Base-by-base conservation (phyloP, 768 basidiomycete genomes). In the Ephemerocybe angulata region DNA sequence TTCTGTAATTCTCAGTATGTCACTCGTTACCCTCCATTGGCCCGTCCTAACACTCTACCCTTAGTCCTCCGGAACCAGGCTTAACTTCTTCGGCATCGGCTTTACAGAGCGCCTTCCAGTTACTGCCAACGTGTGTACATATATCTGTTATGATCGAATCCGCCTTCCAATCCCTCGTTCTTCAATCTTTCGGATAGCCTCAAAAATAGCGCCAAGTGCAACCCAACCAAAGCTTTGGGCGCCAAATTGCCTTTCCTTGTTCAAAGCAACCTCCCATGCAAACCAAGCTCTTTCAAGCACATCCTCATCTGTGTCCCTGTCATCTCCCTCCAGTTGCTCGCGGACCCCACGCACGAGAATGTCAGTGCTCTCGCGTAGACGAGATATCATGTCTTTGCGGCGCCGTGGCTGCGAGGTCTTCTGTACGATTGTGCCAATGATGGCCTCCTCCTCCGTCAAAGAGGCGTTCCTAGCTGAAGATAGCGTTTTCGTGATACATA, bases 1-100 rank as follows among this genome's bases (percentile, higher is more conserved):
- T 71, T 98, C 96, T 24, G 97, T 99, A 13, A 97, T 99, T 61
- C 80, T 98, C 51, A 90, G 96, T 98, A 63, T 79, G 89, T 80
- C 12, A 3, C 57, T 62, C 31, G 2, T 19, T 41, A 41, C n/a
- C 5, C 5, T 6, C 38, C n/a, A 19, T 7, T 5, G 21, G 7
- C 38, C 21, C 38, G 59, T 75, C 37, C 81, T 71, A 13, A 71
- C 71, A 50, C 46, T 69, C 13, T 63, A 6, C 21, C 28, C 47
- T 38, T 41, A 90, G 89, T 91, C 64, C 75, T 90, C 58, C 87
- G 89, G 61, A 87, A 88, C 65, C 85, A 87, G 68, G 82, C 85
- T 60, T 87, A 38, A 27, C 37, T 30, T 52, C 30, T 44, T 41
- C 15, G 17, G 21, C 33, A 41, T 41, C 15, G n/a, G n/a, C n/a